Evolutionary conservation across 495 filamentous ascomycete species (phyloP), one percentile per base, ranked within the genome.

Genomic region (Lichenothelia convexa): DNA sequence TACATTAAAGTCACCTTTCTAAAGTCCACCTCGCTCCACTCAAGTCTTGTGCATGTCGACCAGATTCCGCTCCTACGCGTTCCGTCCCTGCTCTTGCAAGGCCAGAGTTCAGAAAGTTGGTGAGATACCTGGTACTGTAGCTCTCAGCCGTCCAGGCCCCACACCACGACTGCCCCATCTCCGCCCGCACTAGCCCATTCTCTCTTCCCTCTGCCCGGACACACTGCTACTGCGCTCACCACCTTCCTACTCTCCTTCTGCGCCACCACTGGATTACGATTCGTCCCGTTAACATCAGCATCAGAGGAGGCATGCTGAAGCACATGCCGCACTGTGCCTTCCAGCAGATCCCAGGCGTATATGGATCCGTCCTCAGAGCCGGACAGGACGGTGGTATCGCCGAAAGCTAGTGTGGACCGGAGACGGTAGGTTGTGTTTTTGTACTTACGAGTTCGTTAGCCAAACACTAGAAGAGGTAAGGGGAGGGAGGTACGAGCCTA

Each of bases 301-400:
- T 2, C 15, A 13, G 1, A 13, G 24, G 24, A 29, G 30, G 38
- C 47, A 40, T 57, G 55, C 40, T 40, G 40, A n/a, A 57, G 42
- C 38, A 38, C 33, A 32, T 54, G 42, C 41, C 77, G 61, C 26
- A 78, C 48, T 36, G 73, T 70, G 1, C 84, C 87, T 26, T 63
- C 78, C 34, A 93, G 46, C n/a, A 92, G 51, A 67, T 93, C 86
- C 83, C 87, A 95, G 9, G 75, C 81, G 65, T 78, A 83, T 13
- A 92, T 65, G 45, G 72, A 67, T 6, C 75, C 76, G 38, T 73
- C 62, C 57, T 94, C 86, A 45, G 79, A 78, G n/a, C 89, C 89
- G 38, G 72, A 78, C 16, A 97, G 48, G 6, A 91, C 81, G 22
- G 73, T 77, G 24, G 69, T 70, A 55, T 92, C 89, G 39, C 64